Percentiles rank a stretch among this genome's conserved stretches.
Evolutionary conservation across 176 grass and related monocot species (phyloP).

Genomic region (Elaeis guineensis): DNA sequence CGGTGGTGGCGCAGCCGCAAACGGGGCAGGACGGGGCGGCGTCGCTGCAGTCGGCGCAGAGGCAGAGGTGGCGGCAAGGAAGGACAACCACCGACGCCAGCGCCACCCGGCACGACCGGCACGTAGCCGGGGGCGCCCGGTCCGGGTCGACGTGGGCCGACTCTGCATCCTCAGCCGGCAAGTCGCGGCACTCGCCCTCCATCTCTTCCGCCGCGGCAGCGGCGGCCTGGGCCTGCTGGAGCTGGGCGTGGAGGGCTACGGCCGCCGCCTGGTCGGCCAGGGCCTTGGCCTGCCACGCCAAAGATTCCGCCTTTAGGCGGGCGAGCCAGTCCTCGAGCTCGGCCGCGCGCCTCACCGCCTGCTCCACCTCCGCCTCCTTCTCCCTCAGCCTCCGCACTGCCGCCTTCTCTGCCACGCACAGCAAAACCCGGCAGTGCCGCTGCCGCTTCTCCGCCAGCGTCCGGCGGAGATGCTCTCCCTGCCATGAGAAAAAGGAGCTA

Average conservation of each 20-base stretch:
- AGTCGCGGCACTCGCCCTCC: constrained; percentile 12
- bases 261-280: constrained; percentile 52
- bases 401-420: constrained; percentile 26
- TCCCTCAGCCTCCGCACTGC: constrained; percentile 36
- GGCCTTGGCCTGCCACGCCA: constrained; percentile 62
- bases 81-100: constrained; percentile 44
- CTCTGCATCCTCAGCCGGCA: constrained; percentile 38
- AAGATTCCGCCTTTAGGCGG: constrained; percentile 39
- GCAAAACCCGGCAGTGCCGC: constrained; percentile 38
- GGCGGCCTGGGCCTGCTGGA: constrained; percentile 41
- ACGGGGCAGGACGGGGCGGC: constrained; percentile 32
- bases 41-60: constrained; percentile 52
- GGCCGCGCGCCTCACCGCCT: constrained; percentile 25
- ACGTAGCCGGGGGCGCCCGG: constrained; percentile 19
- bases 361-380: constrained; percentile 48
- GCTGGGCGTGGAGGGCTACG: constrained; percentile 51
- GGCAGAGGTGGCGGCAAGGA: constrained; percentile 87
- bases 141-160: constrained; percentile 56
- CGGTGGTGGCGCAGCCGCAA: constrained; percentile 52
- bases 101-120: constrained; percentile 34
- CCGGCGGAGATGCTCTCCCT: constrained; percentile 49
- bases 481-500: neutral
- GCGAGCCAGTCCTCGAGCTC: constrained; percentile 55
- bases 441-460: constrained; percentile 26
- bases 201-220: constrained; percentile 21